Conservation (phyloP, 345 rosid species). For the Populus davidiana region DNA sequence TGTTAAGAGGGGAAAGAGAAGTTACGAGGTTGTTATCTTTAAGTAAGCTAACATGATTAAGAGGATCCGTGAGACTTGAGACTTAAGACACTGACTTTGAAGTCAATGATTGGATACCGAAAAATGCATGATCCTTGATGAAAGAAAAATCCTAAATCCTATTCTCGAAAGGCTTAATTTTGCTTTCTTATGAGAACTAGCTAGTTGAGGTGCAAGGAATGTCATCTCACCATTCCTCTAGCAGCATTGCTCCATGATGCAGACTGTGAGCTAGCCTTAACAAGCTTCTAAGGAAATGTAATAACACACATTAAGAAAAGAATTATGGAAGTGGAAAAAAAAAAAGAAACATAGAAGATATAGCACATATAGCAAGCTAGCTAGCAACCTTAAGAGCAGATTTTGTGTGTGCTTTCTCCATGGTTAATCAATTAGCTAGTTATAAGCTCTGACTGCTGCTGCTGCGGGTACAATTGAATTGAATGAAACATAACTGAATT, state of each 20-base stretch:
- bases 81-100: too few species aligned
- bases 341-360: background rate
- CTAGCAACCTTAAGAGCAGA: constrained; percentile 56
- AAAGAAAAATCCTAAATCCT: too few species aligned
- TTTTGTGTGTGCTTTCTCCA: constrained; percentile 67
- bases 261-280: constrained; percentile 45
- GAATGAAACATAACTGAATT: background rate
- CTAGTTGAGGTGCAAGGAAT: background rate
- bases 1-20: background rate
- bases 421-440: background rate
- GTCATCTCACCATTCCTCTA: constrained; percentile 56
- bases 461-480: background rate
- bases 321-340: background rate
- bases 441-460: background rate
- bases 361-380: background rate
- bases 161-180: too few species aligned
- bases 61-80: too few species aligned
- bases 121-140: too few species aligned
- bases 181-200: background rate
- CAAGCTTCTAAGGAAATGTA: constrained; percentile 28
- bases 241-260: constrained; percentile 43
- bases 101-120: too few species aligned
- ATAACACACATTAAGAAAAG: background rate
- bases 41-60: too few species aligned
- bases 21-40: too few species aligned